Evolutionary conservation across 371 early-diverging fungal species (phyloP).

Genomic region (Rhizopus stolonifer): DNA sequence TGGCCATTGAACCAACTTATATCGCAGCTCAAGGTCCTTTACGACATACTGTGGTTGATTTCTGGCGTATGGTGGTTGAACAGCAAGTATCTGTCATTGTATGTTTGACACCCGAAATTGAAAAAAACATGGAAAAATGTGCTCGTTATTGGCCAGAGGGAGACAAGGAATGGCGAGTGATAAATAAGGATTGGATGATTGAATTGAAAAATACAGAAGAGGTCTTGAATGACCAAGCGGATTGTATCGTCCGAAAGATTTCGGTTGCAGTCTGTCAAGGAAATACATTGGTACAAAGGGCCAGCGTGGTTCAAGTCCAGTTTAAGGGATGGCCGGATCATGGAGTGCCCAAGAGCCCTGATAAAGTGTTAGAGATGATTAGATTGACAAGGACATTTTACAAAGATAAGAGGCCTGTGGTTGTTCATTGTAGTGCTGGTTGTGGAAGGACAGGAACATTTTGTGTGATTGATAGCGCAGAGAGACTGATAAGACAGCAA

Average conservation of each 20-base stretch:
- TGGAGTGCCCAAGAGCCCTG: conserved; percentile 62
- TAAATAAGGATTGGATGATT: conserved; percentile 3
- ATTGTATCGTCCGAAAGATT: conserved; percentile 14
- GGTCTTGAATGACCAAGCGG: conserved; percentile 4
- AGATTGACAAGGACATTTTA: conserved; percentile 34
- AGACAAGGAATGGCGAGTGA: conserved; percentile 11
- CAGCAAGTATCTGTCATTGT: conserved; percentile 73
- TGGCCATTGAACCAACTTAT: conserved; percentile 48
- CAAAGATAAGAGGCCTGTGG: conserved; percentile 41
- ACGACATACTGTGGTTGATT: conserved; percentile 72
- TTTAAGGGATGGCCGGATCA: conserved; percentile 92
- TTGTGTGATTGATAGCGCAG: conserved; percentile 51
- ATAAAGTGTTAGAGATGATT: conserved; percentile 45
- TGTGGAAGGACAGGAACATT: conserved; percentile 98
- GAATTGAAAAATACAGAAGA: conserved; percentile 8
- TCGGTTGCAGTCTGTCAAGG: conserved; percentile 14
- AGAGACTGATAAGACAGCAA: background rate
- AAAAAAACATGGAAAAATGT: conserved; percentile 71
- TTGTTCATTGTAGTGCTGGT: conserved; percentile 92
- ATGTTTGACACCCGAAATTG: conserved; percentile 81
- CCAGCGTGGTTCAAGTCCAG: conserved; percentile 69
- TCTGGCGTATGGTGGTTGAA: conserved; percentile 91
- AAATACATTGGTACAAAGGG: conserved; percentile 16
- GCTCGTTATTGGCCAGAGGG: conserved; percentile 73
- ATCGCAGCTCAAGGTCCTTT: conserved; percentile 94